These are phyloP conservation scores for Wickerhamiella alocasiicola DNA, from an alignment of 805 yeast genomes.

Conservation along the genomic window DNA sequence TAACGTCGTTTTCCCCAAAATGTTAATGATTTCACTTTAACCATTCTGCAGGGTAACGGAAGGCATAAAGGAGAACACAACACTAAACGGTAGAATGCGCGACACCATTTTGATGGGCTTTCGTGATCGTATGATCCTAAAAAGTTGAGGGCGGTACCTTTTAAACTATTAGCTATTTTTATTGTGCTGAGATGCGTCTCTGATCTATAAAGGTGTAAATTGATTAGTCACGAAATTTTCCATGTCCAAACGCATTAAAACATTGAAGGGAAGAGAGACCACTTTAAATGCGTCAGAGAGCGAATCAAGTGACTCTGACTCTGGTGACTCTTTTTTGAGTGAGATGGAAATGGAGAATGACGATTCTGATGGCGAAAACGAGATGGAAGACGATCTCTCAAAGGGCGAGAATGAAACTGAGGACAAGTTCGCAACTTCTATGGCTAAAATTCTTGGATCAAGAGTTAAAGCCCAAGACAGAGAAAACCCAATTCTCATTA, in stretches of 20 bases:
- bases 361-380: slow-evolving; percentile 19
- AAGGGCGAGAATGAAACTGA: slow-evolving; percentile 32
- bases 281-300: slow-evolving; percentile 3
- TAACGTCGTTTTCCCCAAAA: too few relatives aligned
- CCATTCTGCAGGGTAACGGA: too few relatives aligned
- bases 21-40: too few relatives aligned
- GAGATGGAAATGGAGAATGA: slow-evolving; percentile 18
- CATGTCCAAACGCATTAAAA: slow-evolving; percentile 9
- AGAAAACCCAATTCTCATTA: slow-evolving; percentile 78
- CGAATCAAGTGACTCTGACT: slow-evolving; percentile 4
- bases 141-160: too few relatives aligned
- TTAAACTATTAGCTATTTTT: too few relatives aligned
- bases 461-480: slow-evolving; percentile 80
- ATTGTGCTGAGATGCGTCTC: too few relatives aligned
- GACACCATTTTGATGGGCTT: too few relatives aligned
- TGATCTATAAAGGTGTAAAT: too few relatives aligned
- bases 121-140: too few relatives aligned
- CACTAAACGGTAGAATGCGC: too few relatives aligned
- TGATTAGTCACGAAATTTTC: slow-evolving; percentile 6
- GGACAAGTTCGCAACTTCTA: slow-evolving; percentile 60
- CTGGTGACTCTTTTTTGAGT: background rate
- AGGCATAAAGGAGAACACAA: too few relatives aligned
- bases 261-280: slow-evolving; percentile 5
- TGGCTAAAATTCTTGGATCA: slow-evolving; percentile 72
- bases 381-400: slow-evolving; percentile 19